These are phyloP conservation scores for Elaeis guineensis DNA, from an alignment of 176 grass and related monocot genomes.

Conservation along the genomic window DNA sequence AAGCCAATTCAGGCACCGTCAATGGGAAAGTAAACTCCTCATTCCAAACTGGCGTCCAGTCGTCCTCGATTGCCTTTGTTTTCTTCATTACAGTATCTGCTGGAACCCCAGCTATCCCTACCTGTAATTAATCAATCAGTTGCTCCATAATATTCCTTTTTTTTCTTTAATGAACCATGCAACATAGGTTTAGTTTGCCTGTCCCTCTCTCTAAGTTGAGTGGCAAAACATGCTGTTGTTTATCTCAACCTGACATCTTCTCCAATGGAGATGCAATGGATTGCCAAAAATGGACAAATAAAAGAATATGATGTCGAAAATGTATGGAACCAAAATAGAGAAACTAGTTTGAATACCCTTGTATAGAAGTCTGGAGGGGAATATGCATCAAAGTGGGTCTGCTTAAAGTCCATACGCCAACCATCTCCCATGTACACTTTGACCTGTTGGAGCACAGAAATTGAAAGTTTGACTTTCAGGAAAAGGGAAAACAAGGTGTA, in stretches of 20 bases:
- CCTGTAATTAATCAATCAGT: conserved; percentile 27
- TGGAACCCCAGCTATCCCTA: conserved; percentile 72
- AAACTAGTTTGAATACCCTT: conserved; percentile 32
- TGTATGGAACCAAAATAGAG: too few relatives aligned
- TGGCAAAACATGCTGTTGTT: too few relatives aligned
- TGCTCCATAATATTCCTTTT: too few relatives aligned
- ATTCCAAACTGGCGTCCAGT: conserved; percentile 75
- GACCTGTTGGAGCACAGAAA: conserved; percentile 31
- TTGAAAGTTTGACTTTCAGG: neutral
- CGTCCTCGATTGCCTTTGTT: conserved; percentile 77
- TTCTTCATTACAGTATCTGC: conserved; percentile 72
- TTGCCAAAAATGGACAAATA: too few relatives aligned
- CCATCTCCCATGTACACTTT: conserved; percentile 96
- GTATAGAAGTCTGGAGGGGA: conserved; percentile 94
- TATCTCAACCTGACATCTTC: too few relatives aligned
- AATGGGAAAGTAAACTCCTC: conserved; percentile 64
- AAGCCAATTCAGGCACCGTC: conserved; percentile 62
- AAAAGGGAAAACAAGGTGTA: neutral
- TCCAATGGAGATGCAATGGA: too few relatives aligned
- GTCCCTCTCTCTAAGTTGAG: too few relatives aligned
- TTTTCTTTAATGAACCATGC: too few relatives aligned
- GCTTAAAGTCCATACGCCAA: conserved; percentile 71
- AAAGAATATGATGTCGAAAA: too few relatives aligned
- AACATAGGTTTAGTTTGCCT: too few relatives aligned
- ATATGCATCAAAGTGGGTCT: conserved; percentile 75